phyloP scores from a whole-genome alignment of 2,329 filamentous ascomycete genomes.

The Hypomyces perniciosus region DNA sequence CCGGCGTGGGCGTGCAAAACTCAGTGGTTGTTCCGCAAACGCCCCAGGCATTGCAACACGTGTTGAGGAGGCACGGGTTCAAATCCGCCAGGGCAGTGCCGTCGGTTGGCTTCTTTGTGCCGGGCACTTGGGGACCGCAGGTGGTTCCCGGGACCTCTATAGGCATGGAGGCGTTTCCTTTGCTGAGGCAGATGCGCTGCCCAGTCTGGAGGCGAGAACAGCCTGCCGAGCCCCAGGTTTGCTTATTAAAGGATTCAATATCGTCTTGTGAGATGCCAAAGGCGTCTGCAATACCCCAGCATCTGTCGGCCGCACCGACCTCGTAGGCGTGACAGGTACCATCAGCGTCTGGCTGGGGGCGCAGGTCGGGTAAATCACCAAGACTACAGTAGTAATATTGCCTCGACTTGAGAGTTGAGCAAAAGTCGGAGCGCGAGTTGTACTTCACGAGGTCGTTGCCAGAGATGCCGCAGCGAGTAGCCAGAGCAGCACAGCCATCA shows the following conservation, averaged over 20 bases:
- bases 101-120: too few relatives aligned
- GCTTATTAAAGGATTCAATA: constrained; percentile 25
- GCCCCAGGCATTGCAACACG: too few relatives aligned
- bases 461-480: constrained; percentile 30
- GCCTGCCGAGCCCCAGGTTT: constrained; percentile 27
- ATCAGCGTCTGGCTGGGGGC: constrained; percentile 10
- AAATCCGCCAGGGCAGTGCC: too few relatives aligned
- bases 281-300: constrained; percentile 25
- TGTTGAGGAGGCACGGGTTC: too few relatives aligned
- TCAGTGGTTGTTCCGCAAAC: too few relatives aligned
- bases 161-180: constrained; percentile 25
- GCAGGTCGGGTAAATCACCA: constrained; percentile 16
- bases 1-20: too few relatives aligned
- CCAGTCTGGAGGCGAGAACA: constrained; percentile 16
- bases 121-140: too few relatives aligned
- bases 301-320: constrained; percentile 29
- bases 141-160: constrained; percentile 1
- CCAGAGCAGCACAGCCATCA: constrained; percentile 30
- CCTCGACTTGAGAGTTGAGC: constrained; percentile 19
- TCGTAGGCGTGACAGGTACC: constrained; percentile 33
- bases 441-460: constrained; percentile 26
- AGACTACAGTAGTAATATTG: constrained; percentile 34
- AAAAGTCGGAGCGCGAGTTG: constrained; percentile 25
- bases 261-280: constrained; percentile 25
- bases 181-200: constrained; percentile 21